Evolutionary conservation across 441 rosid species (phyloP), one percentile per base, ranked within the genome.

Genomic region (Omphalea diandra): DNA sequence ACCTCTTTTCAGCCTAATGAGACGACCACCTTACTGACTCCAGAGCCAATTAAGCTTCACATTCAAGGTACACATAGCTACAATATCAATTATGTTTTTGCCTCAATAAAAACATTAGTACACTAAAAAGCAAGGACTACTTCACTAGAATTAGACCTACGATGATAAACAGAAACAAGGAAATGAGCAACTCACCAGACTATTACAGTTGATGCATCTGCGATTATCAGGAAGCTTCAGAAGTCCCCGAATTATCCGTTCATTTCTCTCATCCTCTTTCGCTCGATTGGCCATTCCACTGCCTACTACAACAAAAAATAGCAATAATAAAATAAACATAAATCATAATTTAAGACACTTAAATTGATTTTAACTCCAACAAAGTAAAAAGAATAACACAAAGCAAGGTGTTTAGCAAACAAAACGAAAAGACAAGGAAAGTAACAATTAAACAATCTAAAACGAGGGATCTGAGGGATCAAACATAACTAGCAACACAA

Each of bases 261-360:
- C 99, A 74, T 95, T 87, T 69, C 86, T 95, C 80, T 95, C 98
- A 0, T 92, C 98, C 78, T 95, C 99, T 79, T 86, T 95, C 69
- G 85, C 43, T 59, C 97, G 86, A 79, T 75, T 81, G 26, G 97
- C 93, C 99, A 95, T 94, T 60, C 69, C 64, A 35, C 70, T 36
- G 66, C 73, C 84, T 67, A 62, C 36, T 63, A 22, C 40, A 33
- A 14, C 12, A 17, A 35, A 15, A 65, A 24, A 36, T 50, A 27
- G 1, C 11, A 12, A 55, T 1, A 49, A 26, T 8, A 15, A 27
- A 53, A 9, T 15, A 65, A 17, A n/a, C 36, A n/a, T n/a, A n/a
- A n/a, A n/a, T 32, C n/a, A 57, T 58, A 15, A 53, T 18, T n/a
- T 49, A 58, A 50, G 15, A 46, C 29, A 22, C 35, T 24, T 17